Evolutionary conservation across 148 eudicot genomes (phyloP).

Genomic region (Chenopodium berlandieri): DNA sequence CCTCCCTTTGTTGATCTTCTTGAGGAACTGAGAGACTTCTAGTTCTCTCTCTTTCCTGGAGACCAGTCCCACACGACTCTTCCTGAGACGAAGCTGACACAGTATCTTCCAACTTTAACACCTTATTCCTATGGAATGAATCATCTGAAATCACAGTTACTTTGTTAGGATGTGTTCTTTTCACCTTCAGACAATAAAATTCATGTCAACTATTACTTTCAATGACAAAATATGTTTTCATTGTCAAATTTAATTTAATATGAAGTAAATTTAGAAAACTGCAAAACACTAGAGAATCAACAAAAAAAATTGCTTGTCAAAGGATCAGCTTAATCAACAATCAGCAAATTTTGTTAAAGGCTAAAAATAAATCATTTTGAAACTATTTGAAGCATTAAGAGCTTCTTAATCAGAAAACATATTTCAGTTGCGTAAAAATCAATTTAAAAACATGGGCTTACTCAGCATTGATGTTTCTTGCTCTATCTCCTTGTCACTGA

Average conservation of each 20-base stretch:
- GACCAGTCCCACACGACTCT: constrained; percentile 23
- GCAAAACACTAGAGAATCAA: no score
- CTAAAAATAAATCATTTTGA: no score
- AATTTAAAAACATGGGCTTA: not conserved
- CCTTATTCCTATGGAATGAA: constrained; percentile 4
- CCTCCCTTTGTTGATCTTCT: constrained; percentile 25
- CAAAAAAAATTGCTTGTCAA: no score
- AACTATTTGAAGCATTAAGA: no score
- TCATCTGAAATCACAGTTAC: constrained; percentile 19
- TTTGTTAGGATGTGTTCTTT: no score
- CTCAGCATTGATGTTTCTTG: constrained; percentile 38
- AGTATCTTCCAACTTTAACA: constrained; percentile 19
- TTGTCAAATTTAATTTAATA: not conserved
- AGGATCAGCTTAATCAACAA: not conserved
- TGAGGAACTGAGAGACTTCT: constrained; percentile 3
- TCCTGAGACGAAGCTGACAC: constrained; percentile 33
- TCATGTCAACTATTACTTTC: not conserved
- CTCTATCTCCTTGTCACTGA: constrained; percentile 62
- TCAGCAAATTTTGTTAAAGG: no score
- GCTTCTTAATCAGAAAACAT: not conserved
- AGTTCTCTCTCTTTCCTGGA: constrained; percentile 26
- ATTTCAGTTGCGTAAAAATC: not conserved
- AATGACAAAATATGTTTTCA: not conserved
- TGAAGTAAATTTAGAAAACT: no score
- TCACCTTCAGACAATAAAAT: no score